Percentiles rank a stretch among this genome's conserved stretches.
phyloP scores from a whole-genome alignment of 1,284 basidiomycete species.

The Cryptococcus hybrid region DNA sequence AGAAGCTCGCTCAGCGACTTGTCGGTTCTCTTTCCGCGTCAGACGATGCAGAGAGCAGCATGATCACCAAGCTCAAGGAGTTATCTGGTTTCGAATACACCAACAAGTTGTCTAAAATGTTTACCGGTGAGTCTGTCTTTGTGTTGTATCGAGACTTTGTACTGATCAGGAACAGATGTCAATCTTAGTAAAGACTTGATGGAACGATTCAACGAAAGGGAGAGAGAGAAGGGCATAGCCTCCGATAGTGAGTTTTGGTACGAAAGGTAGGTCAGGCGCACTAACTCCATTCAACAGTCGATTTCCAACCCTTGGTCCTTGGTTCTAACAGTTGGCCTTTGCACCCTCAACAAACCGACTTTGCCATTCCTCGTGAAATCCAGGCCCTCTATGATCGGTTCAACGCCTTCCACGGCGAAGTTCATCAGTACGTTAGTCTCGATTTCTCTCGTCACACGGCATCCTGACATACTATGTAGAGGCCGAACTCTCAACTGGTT shows the following conservation, averaged over 20 bases:
- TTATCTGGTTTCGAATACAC: constrained; percentile 99
- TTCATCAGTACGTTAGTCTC: constrained; percentile 27
- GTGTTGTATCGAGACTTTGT: background rate
- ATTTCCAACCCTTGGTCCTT: constrained; percentile 89
- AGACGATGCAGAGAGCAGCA: constrained; percentile 94
- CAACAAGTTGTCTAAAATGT: constrained; percentile 97
- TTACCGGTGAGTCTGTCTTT: constrained; percentile 65
- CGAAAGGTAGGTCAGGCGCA: background rate
- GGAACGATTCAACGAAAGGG: constrained; percentile 93
- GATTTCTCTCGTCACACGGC: background rate
- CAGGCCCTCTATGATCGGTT: constrained; percentile 86
- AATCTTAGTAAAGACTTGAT: constrained; percentile 94
- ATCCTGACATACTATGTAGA: constrained; percentile 18
- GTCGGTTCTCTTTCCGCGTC: constrained; percentile 92
- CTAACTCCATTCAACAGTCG: constrained; percentile 55
- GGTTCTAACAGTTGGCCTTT: constrained; percentile 97
- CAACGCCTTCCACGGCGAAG: constrained; percentile 88
- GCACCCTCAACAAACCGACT: constrained; percentile 76
- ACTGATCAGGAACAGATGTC: constrained; percentile 66
- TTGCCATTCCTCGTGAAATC: constrained; percentile 86
- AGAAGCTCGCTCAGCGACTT: constrained; percentile 91
- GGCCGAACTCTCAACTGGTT: constrained; percentile 96
- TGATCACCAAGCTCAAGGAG: constrained; percentile 99
- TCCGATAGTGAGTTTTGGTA: constrained; percentile 29
- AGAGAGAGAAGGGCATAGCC: constrained; percentile 69